Base-by-base conservation (phyloP, 2,329 filamentous ascomycete species). In the Sclerotinia subarctica region DNA sequence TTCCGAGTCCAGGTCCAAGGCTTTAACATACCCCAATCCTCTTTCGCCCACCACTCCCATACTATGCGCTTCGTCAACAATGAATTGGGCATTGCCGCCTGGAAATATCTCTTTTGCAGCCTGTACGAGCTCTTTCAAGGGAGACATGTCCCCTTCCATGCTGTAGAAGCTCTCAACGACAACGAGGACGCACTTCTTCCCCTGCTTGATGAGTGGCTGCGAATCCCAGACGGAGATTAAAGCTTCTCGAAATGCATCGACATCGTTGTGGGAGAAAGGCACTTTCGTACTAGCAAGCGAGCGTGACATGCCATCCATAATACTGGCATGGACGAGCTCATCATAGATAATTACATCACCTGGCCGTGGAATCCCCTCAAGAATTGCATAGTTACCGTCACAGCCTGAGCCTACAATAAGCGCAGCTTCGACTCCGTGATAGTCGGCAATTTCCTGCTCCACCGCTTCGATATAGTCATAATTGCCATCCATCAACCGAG, bases 281-380 rank as follows among this genome's bases (percentile, higher is more conserved):
- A 44, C 6, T 44, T 46, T 19, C 2, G 11, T 51, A 44, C n/a
- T 46, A n/a, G 58, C 58, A 47, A 32, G 24, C 11, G 35, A 44
- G 6, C 26, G 26, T 7, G n/a, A 29, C 17, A 62, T 35, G 1
- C 58, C 58, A 49, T 47, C 58, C 35, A 32, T 15, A 24, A 62
- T 49, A 35, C 58, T 62, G 2, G 58, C 15, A 7, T 62, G 58
- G 11, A 62, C 11, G 15, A 62, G 17, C 11, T 32, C 26, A 49
- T 62, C 58, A 49, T 62, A 47, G 24, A 62, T n/a, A 24, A 62
- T 62, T 29, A 29, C 58, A 35, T 62, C 44, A 10, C 42, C 46
- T 0, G 58, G 17, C 8, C 19, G 38, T 3, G 58, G 58, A 35
- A 62, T 38, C 6, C n/a, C 44, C 11, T 44, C 42, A 32, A 46